Conservation (phyloP, 352 stramenopile species). For the Pythium guiyangense region DNA sequence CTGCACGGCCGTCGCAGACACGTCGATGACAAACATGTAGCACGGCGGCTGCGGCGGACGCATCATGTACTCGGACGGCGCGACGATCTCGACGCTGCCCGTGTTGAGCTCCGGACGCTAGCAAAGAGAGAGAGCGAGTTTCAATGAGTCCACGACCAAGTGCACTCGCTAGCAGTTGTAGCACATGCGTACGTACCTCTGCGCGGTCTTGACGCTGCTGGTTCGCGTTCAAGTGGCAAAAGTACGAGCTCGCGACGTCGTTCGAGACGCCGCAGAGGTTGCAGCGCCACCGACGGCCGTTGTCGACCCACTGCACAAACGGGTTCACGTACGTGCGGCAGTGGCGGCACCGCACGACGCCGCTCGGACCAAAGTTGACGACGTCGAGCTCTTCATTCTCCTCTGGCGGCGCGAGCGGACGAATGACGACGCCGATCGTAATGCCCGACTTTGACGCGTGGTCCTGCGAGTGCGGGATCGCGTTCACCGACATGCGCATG, state of each 20-base stretch:
- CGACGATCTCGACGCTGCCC: constrained; percentile 84
- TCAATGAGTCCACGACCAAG: constrained; percentile 13
- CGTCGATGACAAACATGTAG: constrained; percentile 89
- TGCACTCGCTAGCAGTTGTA: constrained; percentile 17
- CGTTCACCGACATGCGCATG: constrained; percentile 78
- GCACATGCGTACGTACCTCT: constrained; percentile 59
- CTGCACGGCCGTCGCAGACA: constrained; percentile 68
- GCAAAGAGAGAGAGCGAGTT: constrained; percentile 12
- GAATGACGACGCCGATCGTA: constrained; percentile 82
- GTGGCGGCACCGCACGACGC: constrained; percentile 84
- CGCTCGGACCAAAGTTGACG: constrained; percentile 83
- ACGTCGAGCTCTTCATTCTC: constrained; percentile 72
- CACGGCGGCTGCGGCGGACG: constrained; percentile 83
- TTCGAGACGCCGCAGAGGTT: constrained; percentile 89
- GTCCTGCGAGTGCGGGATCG: constrained; percentile 77
- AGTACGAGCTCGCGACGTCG: constrained; percentile 94
- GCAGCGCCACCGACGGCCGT: constrained; percentile 82
- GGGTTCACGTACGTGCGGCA: constrained; percentile 90
- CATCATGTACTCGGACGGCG: constrained; percentile 88
- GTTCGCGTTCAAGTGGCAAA: constrained; percentile 95
- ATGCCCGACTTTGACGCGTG: constrained; percentile 82
- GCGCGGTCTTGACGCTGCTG: constrained; percentile 92
- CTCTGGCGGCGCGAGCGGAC: constrained; percentile 64
- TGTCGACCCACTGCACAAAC: constrained; percentile 89
- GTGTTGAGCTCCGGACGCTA: constrained; percentile 67